A percentile compares a stretch with the other conserved stretches of the same genome.
Evolutionary conservation across 345 rosid genomes (phyloP).

Genomic region (Citropsis articulata): DNA sequence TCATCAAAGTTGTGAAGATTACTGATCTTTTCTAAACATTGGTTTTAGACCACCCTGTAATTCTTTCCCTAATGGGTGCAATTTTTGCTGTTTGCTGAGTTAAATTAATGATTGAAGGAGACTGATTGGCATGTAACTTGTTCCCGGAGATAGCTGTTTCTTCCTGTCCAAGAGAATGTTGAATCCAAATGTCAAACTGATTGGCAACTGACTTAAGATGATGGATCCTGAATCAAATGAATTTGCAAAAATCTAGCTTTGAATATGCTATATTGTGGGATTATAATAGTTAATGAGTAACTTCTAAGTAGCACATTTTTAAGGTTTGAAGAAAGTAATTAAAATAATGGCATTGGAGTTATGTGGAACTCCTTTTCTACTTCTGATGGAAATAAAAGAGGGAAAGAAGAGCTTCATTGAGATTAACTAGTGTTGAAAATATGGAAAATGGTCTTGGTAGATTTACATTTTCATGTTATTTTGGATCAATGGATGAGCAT

Average conservation of each 20-base stretch:
- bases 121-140: not conserved
- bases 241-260: not conserved
- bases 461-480: not conserved
- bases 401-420: not conserved
- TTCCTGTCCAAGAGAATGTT: not conserved
- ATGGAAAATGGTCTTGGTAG: not conserved
- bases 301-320: not conserved
- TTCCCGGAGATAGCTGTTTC: not conserved
- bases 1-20: not conserved
- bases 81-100: not conserved
- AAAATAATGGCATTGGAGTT: not conserved
- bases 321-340: not conserved
- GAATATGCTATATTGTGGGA: not conserved
- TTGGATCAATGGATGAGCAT: not conserved
- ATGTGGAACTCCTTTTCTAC: not conserved
- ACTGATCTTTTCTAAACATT: not conserved
- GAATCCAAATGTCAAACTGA: not conserved
- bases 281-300: not conserved
- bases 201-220: not conserved
- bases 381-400: not conserved
- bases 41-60: not conserved
- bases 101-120: not conserved
- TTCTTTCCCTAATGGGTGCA: not conserved
- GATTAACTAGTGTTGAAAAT: not conserved
- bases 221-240: not conserved